A percentile compares a stretch with the other conserved stretches of the same genome.
Conservation (phyloP, 2,329 filamentous ascomycete species). For the Cryphonectria nitschkei region DNA sequence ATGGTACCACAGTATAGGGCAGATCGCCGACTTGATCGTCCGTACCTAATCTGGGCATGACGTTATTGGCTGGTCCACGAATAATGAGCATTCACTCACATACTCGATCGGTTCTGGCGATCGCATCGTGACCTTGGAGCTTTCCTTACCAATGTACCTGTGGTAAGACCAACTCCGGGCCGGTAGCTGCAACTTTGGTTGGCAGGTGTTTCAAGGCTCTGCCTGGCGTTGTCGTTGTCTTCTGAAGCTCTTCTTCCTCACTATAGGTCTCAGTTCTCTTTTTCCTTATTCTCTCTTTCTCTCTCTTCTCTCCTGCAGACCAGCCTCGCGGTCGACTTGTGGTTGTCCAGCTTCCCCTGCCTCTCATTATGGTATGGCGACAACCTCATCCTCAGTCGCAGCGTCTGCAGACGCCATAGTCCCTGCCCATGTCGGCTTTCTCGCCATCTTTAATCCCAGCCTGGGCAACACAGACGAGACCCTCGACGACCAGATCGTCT, state of each 20-base stretch:
- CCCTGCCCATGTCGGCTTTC: slow-evolving; percentile 85
- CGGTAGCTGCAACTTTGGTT: neutral
- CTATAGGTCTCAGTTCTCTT: neutral
- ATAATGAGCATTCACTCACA: neutral
- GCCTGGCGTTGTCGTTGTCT: neutral
- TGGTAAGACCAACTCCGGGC: neutral
- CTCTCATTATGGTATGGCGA: slow-evolving; percentile 17
- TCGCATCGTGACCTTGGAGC: neutral
- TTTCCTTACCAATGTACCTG: neutral
- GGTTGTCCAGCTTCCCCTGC: neutral
- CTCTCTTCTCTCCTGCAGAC: neutral
- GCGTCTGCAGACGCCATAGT: slow-evolving; percentile 44
- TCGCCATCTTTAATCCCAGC: slow-evolving; percentile 93
- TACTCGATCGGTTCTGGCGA: neutral
- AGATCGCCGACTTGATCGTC: slow-evolving; percentile 12
- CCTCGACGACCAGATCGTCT: slow-evolving; percentile 84
- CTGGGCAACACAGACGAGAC: slow-evolving; percentile 64
- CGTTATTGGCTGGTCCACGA: slow-evolving; percentile 2
- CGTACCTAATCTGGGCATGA: slow-evolving; percentile 1
- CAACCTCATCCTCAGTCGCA: slow-evolving; percentile 14
- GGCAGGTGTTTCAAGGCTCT: neutral
- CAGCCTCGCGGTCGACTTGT: neutral
- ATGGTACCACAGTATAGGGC: neutral
- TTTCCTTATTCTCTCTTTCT: neutral
- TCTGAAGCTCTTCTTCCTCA: too few species aligned